phyloP scores from a whole-genome alignment of 495 filamentous ascomycete species.

The Evernia prunastri region DNA sequence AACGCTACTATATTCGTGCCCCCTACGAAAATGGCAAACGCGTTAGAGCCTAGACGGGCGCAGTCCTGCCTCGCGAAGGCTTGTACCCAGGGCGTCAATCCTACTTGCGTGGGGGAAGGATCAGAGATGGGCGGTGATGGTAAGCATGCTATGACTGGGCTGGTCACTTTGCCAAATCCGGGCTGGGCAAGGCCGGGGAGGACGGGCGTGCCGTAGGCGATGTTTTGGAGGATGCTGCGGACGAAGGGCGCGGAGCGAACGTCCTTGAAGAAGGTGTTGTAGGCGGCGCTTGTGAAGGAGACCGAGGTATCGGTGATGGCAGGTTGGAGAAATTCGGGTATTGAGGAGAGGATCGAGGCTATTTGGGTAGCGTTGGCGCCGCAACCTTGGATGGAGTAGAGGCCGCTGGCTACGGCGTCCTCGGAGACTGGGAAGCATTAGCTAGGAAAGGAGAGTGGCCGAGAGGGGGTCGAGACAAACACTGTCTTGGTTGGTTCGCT shows the following conservation, averaged over 20 bases:
- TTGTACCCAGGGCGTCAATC: neutral
- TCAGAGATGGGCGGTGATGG: neutral
- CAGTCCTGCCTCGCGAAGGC: neutral
- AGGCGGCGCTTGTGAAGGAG: neutral
- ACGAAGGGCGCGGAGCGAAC: neutral
- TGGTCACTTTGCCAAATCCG: neutral
- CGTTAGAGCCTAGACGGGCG: neutral
- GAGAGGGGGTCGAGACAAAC: neutral
- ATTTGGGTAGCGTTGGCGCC: neutral
- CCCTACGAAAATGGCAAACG: neutral
- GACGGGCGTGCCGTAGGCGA: neutral
- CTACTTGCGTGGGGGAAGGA: neutral
- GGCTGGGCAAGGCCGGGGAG: neutral
- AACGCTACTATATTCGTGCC: neutral
- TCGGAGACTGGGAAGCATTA: neutral
- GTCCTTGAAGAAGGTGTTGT: conserved; percentile 1
- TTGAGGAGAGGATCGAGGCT: neutral
- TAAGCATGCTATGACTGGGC: conserved; percentile 1
- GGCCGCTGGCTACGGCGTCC: neutral
- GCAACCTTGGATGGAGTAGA: conserved; percentile 2
- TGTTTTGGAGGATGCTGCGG: neutral
- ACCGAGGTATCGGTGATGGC: neutral
- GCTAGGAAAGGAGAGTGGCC: neutral
- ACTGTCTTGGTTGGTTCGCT: neutral
- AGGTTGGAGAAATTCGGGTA: neutral